Conservation (phyloP, 2,329 filamentous ascomycete genomes). For the Sordariomycetes sp. region DNA sequence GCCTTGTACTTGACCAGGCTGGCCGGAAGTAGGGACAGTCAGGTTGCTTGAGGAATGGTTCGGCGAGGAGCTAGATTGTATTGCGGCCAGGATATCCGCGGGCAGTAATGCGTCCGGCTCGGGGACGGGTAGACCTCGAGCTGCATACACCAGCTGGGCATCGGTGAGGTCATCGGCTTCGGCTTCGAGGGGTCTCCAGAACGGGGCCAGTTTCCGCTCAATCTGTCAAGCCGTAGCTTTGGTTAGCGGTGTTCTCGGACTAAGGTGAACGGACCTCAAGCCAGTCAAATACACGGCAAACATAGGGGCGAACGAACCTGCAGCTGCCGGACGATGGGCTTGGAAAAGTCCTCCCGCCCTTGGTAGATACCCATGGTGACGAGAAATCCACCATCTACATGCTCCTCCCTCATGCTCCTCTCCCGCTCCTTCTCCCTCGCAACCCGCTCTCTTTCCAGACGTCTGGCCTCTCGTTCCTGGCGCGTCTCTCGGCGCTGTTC, state of each 20-base stretch:
- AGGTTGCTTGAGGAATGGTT: conserved; percentile 45
- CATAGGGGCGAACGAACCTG: conserved; percentile 52
- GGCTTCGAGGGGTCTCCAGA: conserved; percentile 90
- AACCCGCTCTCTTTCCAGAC: conserved; percentile 69
- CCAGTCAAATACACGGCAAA: neutral
- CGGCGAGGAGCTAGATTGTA: conserved; percentile 32
- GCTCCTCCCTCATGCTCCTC: conserved; percentile 80
- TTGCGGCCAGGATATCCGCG: conserved; percentile 46
- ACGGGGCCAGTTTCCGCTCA: conserved; percentile 83
- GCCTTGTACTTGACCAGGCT: neutral
- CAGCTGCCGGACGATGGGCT: conserved; percentile 74
- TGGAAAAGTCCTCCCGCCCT: conserved; percentile 87
- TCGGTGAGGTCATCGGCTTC: conserved; percentile 86
- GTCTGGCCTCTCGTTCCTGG: conserved; percentile 81
- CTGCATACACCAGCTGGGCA: conserved; percentile 87
- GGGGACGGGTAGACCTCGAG: conserved; percentile 73
- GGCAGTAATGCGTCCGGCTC: conserved; percentile 72
- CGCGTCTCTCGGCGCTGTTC: conserved; percentile 69
- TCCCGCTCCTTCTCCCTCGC: conserved; percentile 75
- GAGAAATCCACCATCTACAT: conserved; percentile 87
- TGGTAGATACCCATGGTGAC: conserved; percentile 93
- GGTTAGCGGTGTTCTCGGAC: neutral
- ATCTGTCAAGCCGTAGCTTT: conserved; percentile 45
- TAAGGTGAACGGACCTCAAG: too few relatives aligned
- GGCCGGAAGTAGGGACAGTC: conserved; percentile 30